Base-by-base conservation (phyloP, 2,329 filamentous ascomycete species). In the Nemania sp. region DNA sequence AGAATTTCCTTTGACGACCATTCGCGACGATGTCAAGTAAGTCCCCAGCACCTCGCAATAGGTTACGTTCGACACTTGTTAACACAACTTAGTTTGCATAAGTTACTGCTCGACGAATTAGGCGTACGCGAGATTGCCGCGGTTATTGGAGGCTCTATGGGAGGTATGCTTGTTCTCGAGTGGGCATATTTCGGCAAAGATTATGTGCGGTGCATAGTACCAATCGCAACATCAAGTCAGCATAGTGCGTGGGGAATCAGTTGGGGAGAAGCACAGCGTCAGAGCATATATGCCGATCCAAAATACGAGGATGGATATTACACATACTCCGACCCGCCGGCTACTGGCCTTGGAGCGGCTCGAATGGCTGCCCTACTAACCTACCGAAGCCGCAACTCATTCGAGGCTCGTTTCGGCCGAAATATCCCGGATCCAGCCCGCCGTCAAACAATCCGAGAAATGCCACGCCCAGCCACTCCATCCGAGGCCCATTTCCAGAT, bases 271-370 rank as follows among this genome's bases (percentile, higher is more conserved):
- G 90, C 90, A 3, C 90, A 95, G 71, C 81, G 90, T 46, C 90
- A 94, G 74, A 92, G 89, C 79, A 97, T 99, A 70, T 99, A 97
- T 74, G 92, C 91, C 33, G 94, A 99, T 70, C 94, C 94, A 26
- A 97, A 97, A 76, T 99, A 99, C 72, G 91, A 97, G 58, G 92
- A 97, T 67, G 94, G 94, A 39, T 97, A 97, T 74, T 99, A 97
- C 70, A 67, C 84, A 1, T 95, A 94, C 65, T 81, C 89, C 26
- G 91, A 97, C 64, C 92, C 92, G 28, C 94, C 94, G 0, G 78
- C 86, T 0, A 88, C 91, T 1, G 94, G 94, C 0, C 82, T 99
- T 2, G 91, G 92, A 11, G 94, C 94, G 6, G 94, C 94, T 22
- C 91, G 94, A 66, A 99, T 99, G 94, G 91, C 92, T 52, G 94